Conservation (phyloP, 2,329 filamentous ascomycete species). For the Trichoderma sp. region DNA sequence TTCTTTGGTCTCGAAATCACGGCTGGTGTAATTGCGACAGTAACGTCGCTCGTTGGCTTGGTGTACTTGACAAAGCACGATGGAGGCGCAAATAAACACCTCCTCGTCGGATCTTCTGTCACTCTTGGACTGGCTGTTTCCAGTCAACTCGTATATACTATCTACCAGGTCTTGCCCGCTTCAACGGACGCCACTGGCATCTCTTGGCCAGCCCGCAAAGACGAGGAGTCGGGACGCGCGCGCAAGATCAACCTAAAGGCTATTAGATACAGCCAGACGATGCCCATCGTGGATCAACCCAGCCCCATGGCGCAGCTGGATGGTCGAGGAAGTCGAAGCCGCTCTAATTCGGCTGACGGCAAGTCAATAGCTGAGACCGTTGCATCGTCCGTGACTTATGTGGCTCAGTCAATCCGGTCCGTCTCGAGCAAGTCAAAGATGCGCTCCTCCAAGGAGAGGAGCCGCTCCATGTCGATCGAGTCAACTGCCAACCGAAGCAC, state of each 20-base stretch:
- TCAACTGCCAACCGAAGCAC: slow-evolving; percentile 36
- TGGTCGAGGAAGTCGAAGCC: slow-evolving; percentile 31
- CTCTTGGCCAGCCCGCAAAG: slow-evolving; percentile 32
- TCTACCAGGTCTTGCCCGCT: slow-evolving; percentile 42
- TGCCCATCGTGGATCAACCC: slow-evolving; percentile 33
- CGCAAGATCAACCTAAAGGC: slow-evolving; percentile 45
- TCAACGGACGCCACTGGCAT: slow-evolving; percentile 30
- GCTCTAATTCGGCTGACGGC: slow-evolving; percentile 43
- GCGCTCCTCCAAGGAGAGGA: slow-evolving; percentile 43
- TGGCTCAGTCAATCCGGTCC: slow-evolving; percentile 50
- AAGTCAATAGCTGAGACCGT: slow-evolving; percentile 29
- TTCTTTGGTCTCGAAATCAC: slow-evolving; percentile 35
- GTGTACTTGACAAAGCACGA: slow-evolving; percentile 35
- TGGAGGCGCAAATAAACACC: slow-evolving; percentile 6
- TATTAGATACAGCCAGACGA: slow-evolving; percentile 51
- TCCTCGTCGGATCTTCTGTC: slow-evolving; percentile 46
- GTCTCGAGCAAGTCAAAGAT: slow-evolving; percentile 57
- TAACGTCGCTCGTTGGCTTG: slow-evolving; percentile 45
- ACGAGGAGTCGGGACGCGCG: slow-evolving; percentile 23
- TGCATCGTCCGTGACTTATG: slow-evolving; percentile 37
- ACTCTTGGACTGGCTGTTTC: slow-evolving; percentile 46
- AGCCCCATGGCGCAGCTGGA: background rate
- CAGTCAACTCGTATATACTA: slow-evolving; percentile 49
- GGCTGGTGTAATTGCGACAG: slow-evolving; percentile 45
- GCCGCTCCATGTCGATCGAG: slow-evolving; percentile 47